Percentiles rank a stretch among this genome's conserved stretches.
These are phyloP conservation scores for Suillus brevipes DNA, from an alignment of 768 basidiomycete species.

Conservation along the genomic window DNA sequence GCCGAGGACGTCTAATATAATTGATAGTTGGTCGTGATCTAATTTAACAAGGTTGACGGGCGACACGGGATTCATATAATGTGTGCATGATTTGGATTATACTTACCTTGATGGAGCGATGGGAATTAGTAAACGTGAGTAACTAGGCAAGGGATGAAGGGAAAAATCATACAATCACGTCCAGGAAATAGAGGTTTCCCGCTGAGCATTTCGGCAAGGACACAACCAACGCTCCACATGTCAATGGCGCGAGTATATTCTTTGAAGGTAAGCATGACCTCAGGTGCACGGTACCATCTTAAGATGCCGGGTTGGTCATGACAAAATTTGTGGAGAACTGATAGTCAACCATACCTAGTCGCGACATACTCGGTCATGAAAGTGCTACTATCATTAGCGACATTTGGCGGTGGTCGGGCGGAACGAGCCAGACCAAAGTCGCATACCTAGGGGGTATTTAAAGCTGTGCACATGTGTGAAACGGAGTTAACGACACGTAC, in stretches of 20 bases:
- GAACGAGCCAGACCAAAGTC: slow-evolving; percentile 89
- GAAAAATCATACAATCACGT: slow-evolving; percentile 64
- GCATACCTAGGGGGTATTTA: slow-evolving; percentile 53
- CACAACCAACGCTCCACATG: slow-evolving; percentile 86
- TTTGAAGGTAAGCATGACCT: slow-evolving; percentile 98
- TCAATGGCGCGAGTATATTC: slow-evolving; percentile 90
- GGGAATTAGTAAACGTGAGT: slow-evolving; percentile 2
- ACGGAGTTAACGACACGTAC: slow-evolving; percentile 39
- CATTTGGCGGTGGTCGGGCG: slow-evolving; percentile 70
- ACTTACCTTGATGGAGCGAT: slow-evolving; percentile 7
- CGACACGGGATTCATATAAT: neutral
- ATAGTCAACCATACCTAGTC: slow-evolving; percentile 57
- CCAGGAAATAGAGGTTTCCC: slow-evolving; percentile 96
- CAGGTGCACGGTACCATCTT: slow-evolving; percentile 96
- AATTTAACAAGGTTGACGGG: slow-evolving; percentile 8
- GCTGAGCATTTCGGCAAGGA: slow-evolving; percentile 87
- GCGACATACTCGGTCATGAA: slow-evolving; percentile 96
- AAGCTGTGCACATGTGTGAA: slow-evolving; percentile 7
- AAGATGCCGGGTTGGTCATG: slow-evolving; percentile 7
- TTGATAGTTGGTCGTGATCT: slow-evolving; percentile 92
- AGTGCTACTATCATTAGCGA: slow-evolving; percentile 72
- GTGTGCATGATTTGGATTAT: slow-evolving; percentile 5
- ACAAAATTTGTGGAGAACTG: neutral
- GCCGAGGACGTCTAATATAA: slow-evolving; percentile 94
- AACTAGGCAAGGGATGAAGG: slow-evolving; percentile 10